A percentile compares a stretch with the other conserved stretches of the same genome.
Evolutionary conservation across 768 basidiomycete species (phyloP).

Genomic region (Pisolithus tinctorius): DNA sequence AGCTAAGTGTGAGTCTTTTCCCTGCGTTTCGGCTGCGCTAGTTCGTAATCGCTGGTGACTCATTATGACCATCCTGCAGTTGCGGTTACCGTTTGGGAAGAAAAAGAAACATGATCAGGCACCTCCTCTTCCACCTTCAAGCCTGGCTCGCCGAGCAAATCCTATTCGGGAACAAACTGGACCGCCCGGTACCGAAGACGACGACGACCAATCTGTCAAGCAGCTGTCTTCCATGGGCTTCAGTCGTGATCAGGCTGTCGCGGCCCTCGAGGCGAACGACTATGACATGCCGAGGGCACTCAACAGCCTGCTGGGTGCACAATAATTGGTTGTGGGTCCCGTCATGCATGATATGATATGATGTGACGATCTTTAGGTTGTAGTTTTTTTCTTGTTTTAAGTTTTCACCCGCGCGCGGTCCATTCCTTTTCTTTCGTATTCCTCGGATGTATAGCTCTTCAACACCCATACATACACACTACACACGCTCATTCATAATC

Average conservation of each 20-base stretch:
- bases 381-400: conserved; percentile 10
- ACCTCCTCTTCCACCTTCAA: conserved; percentile 35
- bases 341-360: conserved; percentile 11
- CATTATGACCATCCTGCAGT: conserved; percentile 26
- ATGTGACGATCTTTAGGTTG: conserved; percentile 11
- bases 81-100: conserved; percentile 74
- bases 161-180: conserved; percentile 39
- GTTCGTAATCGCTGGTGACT: conserved; percentile 4
- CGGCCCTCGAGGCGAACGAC: conserved; percentile 75
- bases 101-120: conserved; percentile 60
- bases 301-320: conserved; percentile 57
- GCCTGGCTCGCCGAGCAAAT: conserved; percentile 30
- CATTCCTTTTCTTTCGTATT: conserved; percentile 12
- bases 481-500: conserved; percentile 25
- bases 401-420: neutral
- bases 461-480: conserved; percentile 5
- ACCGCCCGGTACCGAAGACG: conserved; percentile 59
- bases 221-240: conserved; percentile 90
- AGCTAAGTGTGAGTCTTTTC: conserved; percentile 59
- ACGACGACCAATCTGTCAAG: conserved; percentile 62
- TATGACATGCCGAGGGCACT: conserved; percentile 79
- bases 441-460: conserved; percentile 4
- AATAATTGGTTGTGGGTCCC: conserved; percentile 6
- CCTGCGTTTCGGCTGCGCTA: neutral
- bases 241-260: conserved; percentile 71